Evolutionary conservation across 1,139 yeast species (phyloP).

Genomic region (Kodamaea derodonti): DNA sequence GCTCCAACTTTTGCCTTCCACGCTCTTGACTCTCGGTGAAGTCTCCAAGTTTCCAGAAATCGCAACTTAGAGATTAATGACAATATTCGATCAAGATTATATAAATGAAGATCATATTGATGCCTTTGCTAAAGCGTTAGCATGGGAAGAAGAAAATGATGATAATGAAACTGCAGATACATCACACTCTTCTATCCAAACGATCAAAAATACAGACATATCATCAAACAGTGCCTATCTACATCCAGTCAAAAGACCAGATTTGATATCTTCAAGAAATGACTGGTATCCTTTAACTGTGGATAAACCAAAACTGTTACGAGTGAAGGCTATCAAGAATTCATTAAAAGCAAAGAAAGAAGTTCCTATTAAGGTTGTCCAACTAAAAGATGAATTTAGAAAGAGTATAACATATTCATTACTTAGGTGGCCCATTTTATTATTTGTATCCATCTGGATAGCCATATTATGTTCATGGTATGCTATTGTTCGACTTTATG

Average conservation of each 20-base stretch:
- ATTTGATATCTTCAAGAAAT: conserved; percentile 51
- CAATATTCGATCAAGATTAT: conserved; percentile 22
- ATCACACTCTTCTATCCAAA: not conserved
- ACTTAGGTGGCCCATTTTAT: conserved; percentile 63
- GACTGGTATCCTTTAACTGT: conserved; percentile 66
- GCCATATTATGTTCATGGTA: conserved; percentile 46
- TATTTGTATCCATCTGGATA: conserved; percentile 54
- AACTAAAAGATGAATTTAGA: conserved; percentile 32
- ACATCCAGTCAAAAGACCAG: conserved; percentile 11
- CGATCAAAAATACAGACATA: not conserved
- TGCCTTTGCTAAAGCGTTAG: conserved; percentile 39
- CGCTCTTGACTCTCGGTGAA: too few relatives aligned
- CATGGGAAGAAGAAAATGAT: conserved; percentile 33
- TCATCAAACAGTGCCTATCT: not conserved
- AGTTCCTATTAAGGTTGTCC: not conserved
- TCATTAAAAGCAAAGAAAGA: conserved; percentile 7
- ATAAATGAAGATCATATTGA: conserved; percentile 36
- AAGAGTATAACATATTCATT: conserved; percentile 48
- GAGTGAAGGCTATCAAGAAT: conserved; percentile 8
- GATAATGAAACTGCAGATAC: conserved; percentile 4
- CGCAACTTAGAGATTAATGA: too few relatives aligned
- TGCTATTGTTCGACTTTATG: conserved; percentile 53
- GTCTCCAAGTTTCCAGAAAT: too few relatives aligned
- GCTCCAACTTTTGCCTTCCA: too few relatives aligned
- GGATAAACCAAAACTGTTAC: conserved; percentile 4